phyloP scores from a whole-genome alignment of 2,329 filamentous ascomycete species.

The Cercospora sp. region DNA sequence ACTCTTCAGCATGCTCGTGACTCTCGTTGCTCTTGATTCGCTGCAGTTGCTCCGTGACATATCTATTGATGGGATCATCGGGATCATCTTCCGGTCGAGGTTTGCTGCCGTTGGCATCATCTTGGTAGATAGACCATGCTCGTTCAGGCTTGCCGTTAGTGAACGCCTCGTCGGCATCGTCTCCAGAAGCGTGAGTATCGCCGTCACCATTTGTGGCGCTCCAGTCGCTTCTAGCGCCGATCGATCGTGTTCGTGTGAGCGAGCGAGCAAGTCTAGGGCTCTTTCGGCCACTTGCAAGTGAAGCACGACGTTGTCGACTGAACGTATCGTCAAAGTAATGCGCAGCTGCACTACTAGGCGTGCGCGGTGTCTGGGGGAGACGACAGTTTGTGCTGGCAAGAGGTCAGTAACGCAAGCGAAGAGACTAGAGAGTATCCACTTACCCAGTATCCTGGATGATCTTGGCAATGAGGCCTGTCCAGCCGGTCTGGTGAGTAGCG shows the following conservation, averaged over 20 bases:
- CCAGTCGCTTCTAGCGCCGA: slow-evolving; percentile 79
- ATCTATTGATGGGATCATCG: slow-evolving; percentile 69
- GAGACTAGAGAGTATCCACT: slow-evolving; percentile 40
- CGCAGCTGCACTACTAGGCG: slow-evolving; percentile 75
- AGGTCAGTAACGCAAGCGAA: slow-evolving; percentile 43
- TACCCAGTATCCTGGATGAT: slow-evolving; percentile 98
- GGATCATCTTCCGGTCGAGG: slow-evolving; percentile 39
- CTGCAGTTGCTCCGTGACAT: slow-evolving; percentile 78
- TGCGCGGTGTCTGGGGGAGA: slow-evolving; percentile 88
- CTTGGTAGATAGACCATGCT: slow-evolving; percentile 53
- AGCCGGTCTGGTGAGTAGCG: slow-evolving; percentile 91
- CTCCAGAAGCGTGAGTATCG: slow-evolving; percentile 41
- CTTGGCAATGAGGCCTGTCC: slow-evolving; percentile 92
- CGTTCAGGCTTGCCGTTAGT: slow-evolving; percentile 33
- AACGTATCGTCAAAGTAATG: slow-evolving; percentile 97
- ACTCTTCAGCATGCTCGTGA: slow-evolving; percentile 60
- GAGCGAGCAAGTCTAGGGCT: slow-evolving; percentile 48
- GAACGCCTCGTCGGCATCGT: slow-evolving; percentile 37
- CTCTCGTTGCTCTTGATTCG: slow-evolving; percentile 64
- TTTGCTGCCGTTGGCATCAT: slow-evolving; percentile 44
- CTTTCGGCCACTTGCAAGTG: slow-evolving; percentile 64
- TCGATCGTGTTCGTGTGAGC: slow-evolving; percentile 59
- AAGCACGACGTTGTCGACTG: slow-evolving; percentile 53
- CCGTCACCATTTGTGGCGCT: slow-evolving; percentile 42
- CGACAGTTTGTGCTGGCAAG: slow-evolving; percentile 73